Percentiles rank a stretch among this genome's conserved stretches.
phyloP scores from a whole-genome alignment of 768 basidiomycete genomes.

The button mushroom (Agaricus bisporus) region DNA sequence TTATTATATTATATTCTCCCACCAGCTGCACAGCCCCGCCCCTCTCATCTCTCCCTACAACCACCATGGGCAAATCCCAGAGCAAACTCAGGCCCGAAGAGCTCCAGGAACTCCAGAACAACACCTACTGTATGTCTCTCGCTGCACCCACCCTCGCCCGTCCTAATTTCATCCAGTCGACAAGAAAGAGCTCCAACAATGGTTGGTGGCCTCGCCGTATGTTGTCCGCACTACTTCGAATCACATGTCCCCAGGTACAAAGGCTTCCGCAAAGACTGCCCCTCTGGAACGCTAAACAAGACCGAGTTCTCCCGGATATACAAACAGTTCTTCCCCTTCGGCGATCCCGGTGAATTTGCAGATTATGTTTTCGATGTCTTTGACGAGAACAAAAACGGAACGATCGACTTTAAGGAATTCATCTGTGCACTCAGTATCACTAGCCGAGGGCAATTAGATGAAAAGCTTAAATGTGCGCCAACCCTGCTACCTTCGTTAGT shows the following conservation, averaged over 20 bases:
- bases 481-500: constrained; percentile 4
- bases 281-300: constrained; percentile 94
- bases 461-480: constrained; percentile 93
- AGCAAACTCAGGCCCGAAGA: constrained; percentile 93
- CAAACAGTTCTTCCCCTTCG: constrained; percentile 99
- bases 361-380: constrained; percentile 99
- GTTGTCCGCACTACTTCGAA: constrained; percentile 2
- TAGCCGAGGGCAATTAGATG: constrained; percentile 86
- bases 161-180: constrained; percentile 54
- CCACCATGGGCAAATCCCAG: constrained; percentile 93
- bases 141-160: constrained; percentile 4
- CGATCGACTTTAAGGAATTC: constrained; percentile 99
- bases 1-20: constrained; percentile 13
- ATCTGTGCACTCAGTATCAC: constrained; percentile 97
- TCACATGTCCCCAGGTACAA: constrained; percentile 72
- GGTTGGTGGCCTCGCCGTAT: constrained; percentile 35
- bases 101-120: constrained; percentile 92
- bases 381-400: constrained; percentile 91
- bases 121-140: constrained; percentile 80
- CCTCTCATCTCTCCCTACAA: constrained; percentile 17
- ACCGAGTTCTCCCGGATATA: constrained; percentile 95
- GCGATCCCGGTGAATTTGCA: constrained; percentile 94
- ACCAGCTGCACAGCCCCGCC: constrained; percentile 16
- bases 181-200: constrained; percentile 96
- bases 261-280: constrained; percentile 98